A percentile compares a stretch with the other conserved stretches of the same genome.
These are phyloP conservation scores for Paecilomyces sp. DNA, from an alignment of 2,329 filamentous ascomycete genomes.

Conservation along the genomic window DNA sequence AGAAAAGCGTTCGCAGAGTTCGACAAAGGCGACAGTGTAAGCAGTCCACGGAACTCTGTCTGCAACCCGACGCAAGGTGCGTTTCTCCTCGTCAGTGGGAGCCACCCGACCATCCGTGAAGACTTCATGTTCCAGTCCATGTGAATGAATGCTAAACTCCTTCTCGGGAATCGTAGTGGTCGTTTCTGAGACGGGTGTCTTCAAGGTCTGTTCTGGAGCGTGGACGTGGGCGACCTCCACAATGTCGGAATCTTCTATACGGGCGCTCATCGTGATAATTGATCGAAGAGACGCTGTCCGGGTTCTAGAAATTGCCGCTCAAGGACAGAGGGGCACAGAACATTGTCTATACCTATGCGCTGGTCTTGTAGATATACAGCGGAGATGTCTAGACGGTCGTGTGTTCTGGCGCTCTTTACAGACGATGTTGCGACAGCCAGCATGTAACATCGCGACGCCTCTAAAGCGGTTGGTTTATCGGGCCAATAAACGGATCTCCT, in stretches of 20 bases:
- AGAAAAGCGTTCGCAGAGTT: slow-evolving; percentile 53
- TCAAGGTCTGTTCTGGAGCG: neutral
- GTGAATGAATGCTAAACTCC: neutral
- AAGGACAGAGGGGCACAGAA: neutral
- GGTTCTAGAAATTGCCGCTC: neutral
- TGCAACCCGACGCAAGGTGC: slow-evolving; percentile 45
- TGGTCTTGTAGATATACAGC: neutral
- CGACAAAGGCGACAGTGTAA: slow-evolving; percentile 51
- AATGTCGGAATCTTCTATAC: neutral
- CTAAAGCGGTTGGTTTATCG: neutral
- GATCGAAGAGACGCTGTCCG: neutral
- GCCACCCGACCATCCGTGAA: neutral
- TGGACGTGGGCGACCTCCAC: neutral
- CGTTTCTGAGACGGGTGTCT: neutral
- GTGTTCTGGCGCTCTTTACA: neutral
- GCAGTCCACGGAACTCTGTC: slow-evolving; percentile 50
- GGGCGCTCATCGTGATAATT: neutral
- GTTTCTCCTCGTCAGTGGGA: slow-evolving; percentile 47
- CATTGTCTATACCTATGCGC: neutral
- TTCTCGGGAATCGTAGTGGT: neutral
- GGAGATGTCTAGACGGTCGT: neutral
- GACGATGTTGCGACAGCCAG: neutral
- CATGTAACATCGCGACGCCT: neutral
- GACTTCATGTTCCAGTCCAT: neutral
- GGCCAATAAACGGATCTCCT: neutral